A percentile compares a stretch with the other conserved stretches of the same genome.
Conservation (phyloP, 1,284 basidiomycete genomes). For the Ganoderma boninense region DNA sequence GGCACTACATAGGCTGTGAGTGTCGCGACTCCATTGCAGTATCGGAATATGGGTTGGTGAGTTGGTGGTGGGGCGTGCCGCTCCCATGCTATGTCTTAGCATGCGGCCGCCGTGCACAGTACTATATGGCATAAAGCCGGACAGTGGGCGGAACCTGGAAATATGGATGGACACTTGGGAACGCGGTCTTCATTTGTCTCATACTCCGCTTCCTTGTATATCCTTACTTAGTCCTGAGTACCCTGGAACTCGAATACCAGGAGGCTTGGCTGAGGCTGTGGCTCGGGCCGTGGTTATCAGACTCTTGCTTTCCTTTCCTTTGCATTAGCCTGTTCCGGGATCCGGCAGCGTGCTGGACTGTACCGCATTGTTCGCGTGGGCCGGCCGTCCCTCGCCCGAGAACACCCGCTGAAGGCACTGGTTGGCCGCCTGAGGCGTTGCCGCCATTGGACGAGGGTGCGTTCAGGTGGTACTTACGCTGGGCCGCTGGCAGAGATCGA, state of each 20-base stretch:
- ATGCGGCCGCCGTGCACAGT: not conserved
- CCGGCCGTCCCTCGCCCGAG: not conserved
- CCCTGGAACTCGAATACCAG: not conserved
- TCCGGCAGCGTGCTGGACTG: too few species aligned
- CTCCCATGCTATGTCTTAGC: not conserved
- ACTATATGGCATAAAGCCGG: not conserved
- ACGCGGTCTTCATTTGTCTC: not conserved
- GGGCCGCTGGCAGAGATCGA: not conserved
- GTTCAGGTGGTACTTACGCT: too few species aligned
- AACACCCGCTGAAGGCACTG: not conserved
- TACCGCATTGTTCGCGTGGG: slow-evolving; percentile 4
- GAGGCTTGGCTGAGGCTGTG: not conserved
- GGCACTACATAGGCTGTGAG: not conserved
- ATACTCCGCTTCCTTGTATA: slow-evolving; percentile 11
- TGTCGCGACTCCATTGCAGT: not conserved
- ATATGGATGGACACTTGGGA: slow-evolving; percentile 8
- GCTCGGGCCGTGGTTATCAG: slow-evolving; percentile 15
- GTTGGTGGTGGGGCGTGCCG: too few species aligned
- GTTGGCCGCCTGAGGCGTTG: not conserved
- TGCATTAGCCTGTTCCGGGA: not conserved
- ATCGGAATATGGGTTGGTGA: too few species aligned
- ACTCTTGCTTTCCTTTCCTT: not conserved
- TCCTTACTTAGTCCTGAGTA: slow-evolving; percentile 4
- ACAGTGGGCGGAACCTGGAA: not conserved
- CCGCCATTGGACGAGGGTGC: not conserved